Evolutionary conservation across 2,329 filamentous ascomycete genomes (phyloP).

Genomic region (Tolypocladium pustulatum): DNA sequence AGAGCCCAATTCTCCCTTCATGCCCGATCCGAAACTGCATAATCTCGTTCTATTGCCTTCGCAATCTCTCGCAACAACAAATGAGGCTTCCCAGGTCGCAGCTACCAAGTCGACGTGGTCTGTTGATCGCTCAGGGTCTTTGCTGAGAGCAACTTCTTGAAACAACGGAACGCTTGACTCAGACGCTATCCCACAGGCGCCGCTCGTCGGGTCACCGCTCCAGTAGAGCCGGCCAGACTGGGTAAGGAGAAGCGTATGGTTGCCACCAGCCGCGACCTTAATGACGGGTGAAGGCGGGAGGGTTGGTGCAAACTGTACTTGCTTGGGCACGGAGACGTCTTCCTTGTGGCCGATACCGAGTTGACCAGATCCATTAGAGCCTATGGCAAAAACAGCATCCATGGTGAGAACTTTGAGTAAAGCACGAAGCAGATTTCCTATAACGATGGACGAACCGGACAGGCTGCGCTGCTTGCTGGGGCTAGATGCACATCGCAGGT

Average conservation of each 20-base stretch:
- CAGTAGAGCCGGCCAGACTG: conserved; percentile 49
- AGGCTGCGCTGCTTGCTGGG: neutral
- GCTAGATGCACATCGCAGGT: neutral
- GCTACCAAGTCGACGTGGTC: conserved; percentile 36
- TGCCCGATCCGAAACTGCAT: conserved; percentile 54
- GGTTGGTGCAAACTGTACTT: conserved; percentile 43
- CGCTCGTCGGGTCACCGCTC: conserved; percentile 48
- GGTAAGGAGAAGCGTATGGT: conserved; percentile 73
- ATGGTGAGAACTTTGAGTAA: conserved; percentile 16
- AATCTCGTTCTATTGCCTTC: conserved; percentile 35
- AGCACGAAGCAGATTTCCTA: neutral
- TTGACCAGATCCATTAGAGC: conserved; percentile 70
- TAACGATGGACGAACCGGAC: neutral
- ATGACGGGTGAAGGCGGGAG: conserved; percentile 23
- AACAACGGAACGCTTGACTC: conserved; percentile 24
- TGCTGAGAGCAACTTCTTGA: conserved; percentile 24
- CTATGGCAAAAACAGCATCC: conserved; percentile 54
- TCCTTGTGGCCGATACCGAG: conserved; percentile 61
- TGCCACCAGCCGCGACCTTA: conserved; percentile 57
- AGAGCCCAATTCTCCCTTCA: conserved; percentile 63
- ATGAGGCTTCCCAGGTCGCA: conserved; percentile 70
- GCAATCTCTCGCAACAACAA: conserved; percentile 43
- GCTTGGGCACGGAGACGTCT: conserved; percentile 58
- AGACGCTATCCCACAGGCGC: conserved; percentile 40
- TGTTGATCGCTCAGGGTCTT: conserved; percentile 14